phyloP scores from a whole-genome alignment of 176 grass and related monocot genomes.

The Zea mays region Zm-B73-REFERENCE-NAM-5.0 NC_050096.1:304544501-304545000 shows the following conservation, averaged over 20 bases:
- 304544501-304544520: not conserved
- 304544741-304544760: not conserved
- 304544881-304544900: not conserved
- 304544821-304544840: not conserved
- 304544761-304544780: slow-evolving; percentile 2
- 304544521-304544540: slow-evolving; percentile 13
- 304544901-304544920: no score
- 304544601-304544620: slow-evolving; percentile 14
- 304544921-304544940: no score
- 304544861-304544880: slow-evolving; percentile 5
- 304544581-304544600: not conserved
- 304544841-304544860: not conserved
- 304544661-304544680: slow-evolving; percentile 98
- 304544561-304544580: not conserved
- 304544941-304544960: no score
- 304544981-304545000: not conserved
- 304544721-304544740: not conserved
- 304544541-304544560: not conserved
- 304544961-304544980: no score
- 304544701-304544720: not conserved
- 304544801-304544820: slow-evolving; percentile 19
- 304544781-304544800: not conserved
- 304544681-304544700: slow-evolving; percentile 55
- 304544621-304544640: slow-evolving; percentile 85
- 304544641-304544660: slow-evolving; percentile 82